Conservation (phyloP, 2,329 filamentous ascomycete species). For the Amphichorda felina region DNA sequence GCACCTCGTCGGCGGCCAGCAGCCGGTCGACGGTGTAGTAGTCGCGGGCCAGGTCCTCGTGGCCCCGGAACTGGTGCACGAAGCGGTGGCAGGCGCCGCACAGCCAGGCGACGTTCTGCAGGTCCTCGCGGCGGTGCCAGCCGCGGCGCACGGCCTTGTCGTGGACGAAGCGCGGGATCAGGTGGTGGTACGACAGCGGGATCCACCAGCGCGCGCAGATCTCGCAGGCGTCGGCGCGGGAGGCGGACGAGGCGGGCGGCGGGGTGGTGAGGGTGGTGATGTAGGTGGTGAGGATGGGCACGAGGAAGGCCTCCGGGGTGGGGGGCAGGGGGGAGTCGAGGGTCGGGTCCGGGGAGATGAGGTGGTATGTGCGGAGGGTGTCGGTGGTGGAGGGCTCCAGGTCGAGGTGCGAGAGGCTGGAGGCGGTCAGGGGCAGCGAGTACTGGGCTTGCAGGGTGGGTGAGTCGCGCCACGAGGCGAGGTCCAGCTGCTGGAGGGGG, state of each 20-base stretch:
- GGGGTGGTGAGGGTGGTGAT: constrained; percentile 42
- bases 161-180: constrained; percentile 71
- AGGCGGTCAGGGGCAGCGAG: constrained; percentile 38
- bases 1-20: constrained; percentile 58
- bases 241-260: constrained; percentile 51
- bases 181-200: constrained; percentile 69
- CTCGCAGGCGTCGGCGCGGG: constrained; percentile 53
- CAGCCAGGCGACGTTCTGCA: constrained; percentile 77
- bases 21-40: constrained; percentile 65
- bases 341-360: constrained; percentile 34
- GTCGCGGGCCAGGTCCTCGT: constrained; percentile 65
- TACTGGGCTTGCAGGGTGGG: constrained; percentile 41
- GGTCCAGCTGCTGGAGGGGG: constrained; percentile 48
- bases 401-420: constrained; percentile 42
- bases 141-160: constrained; percentile 64
- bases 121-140: constrained; percentile 64
- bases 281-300: constrained; percentile 52
- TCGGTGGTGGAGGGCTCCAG: constrained; percentile 43
- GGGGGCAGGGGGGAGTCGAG: constrained; percentile 20
- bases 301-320: constrained; percentile 42
- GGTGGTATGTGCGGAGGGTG: constrained; percentile 53
- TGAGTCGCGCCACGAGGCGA: constrained; percentile 34
- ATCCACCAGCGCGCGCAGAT: constrained; percentile 67
- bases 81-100: constrained; percentile 76
- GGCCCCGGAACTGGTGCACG: constrained; percentile 62